Conservation (phyloP, 2,329 filamentous ascomycete genomes). For the Stemphylium beticola region DNA sequence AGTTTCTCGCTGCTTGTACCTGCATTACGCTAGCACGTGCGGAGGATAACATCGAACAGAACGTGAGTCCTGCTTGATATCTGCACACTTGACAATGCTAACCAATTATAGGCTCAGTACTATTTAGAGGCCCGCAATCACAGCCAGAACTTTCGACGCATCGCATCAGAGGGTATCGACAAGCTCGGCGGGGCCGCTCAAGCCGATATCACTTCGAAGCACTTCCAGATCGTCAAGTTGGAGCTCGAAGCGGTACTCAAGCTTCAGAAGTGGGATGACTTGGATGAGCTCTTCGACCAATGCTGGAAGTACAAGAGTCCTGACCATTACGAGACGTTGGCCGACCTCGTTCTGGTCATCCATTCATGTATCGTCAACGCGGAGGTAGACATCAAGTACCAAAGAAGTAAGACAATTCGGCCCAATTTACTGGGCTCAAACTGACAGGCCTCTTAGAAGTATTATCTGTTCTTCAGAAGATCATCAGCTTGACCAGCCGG, state of each 20-base stretch:
- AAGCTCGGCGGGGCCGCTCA: slow-evolving; percentile 54
- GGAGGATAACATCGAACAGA: slow-evolving; percentile 48
- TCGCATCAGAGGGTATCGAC: slow-evolving; percentile 48
- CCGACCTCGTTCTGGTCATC: slow-evolving; percentile 55
- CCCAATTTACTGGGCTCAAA: slow-evolving; percentile 27
- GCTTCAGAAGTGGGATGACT: slow-evolving; percentile 70
- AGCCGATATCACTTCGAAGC: slow-evolving; percentile 65
- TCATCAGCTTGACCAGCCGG: slow-evolving; percentile 72
- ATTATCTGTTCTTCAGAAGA: slow-evolving; percentile 61
- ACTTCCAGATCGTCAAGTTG: slow-evolving; percentile 72
- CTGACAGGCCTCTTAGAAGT: slow-evolving; percentile 30
- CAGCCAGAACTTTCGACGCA: slow-evolving; percentile 63
- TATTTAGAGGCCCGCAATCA: slow-evolving; percentile 69
- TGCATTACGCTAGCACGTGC: slow-evolving; percentile 57
- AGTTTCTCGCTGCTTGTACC: slow-evolving; percentile 66
- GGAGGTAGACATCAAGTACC: slow-evolving; percentile 37
- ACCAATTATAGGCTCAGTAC: slow-evolving; percentile 60
- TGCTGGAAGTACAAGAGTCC: slow-evolving; percentile 45
- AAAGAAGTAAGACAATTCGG: slow-evolving; percentile 29
- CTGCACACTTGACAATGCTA: neutral
- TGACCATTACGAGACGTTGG: slow-evolving; percentile 54
- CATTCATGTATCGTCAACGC: slow-evolving; percentile 46
- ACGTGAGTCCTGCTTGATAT: slow-evolving; percentile 44
- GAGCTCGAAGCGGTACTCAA: slow-evolving; percentile 78
- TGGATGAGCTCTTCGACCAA: slow-evolving; percentile 65